Conservation (phyloP, 2,329 filamentous ascomycete species). For the Fusarium sp. region DNA sequence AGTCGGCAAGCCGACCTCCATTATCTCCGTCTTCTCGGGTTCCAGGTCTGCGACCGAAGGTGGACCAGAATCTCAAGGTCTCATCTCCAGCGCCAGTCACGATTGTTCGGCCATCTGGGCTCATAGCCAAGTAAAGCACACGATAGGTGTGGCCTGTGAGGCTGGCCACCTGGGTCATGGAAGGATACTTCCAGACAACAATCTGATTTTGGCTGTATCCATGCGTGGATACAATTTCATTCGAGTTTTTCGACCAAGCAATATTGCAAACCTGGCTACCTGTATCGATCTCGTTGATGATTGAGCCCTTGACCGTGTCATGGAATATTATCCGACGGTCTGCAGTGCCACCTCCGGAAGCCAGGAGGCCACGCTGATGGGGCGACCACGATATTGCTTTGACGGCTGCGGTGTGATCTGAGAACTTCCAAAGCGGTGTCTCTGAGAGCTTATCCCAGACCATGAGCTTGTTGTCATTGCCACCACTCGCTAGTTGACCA, state of each 20-base stretch:
- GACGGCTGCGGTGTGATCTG: constrained; percentile 93
- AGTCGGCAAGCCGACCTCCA: constrained; percentile 74
- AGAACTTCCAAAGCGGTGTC: constrained; percentile 91
- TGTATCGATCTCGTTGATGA: constrained; percentile 90
- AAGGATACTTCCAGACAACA: constrained; percentile 98
- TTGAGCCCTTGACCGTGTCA: constrained; percentile 86
- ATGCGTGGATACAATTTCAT: constrained; percentile 96
- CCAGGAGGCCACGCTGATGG: constrained; percentile 92
- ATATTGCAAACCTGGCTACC: constrained; percentile 99
- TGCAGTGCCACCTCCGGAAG: constrained; percentile 93
- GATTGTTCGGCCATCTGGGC: constrained; percentile 90
- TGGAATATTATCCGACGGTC: constrained; percentile 98
- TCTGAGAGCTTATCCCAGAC: constrained; percentile 98
- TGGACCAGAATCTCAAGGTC: constrained; percentile 95
- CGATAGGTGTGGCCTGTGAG: constrained; percentile 96
- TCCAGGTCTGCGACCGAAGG: constrained; percentile 85
- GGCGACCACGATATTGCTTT: constrained; percentile 99
- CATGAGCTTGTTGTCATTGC: constrained; percentile 98
- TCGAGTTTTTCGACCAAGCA: constrained; percentile 96
- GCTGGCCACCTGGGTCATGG: constrained; percentile 95
- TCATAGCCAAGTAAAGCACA: constrained; percentile 96
- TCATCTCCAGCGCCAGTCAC: constrained; percentile 97
- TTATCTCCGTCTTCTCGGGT: constrained; percentile 74
- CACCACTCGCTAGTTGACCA: constrained; percentile 91
- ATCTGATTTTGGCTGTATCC: constrained; percentile 99